These are phyloP conservation scores for Silybum marianum DNA, from an alignment of 129 eudicot species.

Conservation along the genomic window DNA sequence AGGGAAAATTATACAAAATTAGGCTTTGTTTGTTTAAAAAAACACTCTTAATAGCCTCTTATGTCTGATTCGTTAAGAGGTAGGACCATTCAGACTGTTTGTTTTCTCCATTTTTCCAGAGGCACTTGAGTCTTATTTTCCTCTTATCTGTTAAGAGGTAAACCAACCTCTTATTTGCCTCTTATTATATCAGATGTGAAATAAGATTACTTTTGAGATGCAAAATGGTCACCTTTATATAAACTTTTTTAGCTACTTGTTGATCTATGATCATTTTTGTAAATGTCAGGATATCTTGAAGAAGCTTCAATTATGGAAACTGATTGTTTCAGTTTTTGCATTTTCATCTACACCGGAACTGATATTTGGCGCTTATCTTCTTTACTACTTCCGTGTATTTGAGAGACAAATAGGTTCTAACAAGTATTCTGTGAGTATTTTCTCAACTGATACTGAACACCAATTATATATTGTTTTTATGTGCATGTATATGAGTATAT, in stretches of 20 bases:
- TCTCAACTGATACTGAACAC: not conserved
- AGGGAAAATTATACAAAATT: not conserved
- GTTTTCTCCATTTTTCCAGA: no score
- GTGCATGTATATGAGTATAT: no score
- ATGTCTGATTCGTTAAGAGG: no score
- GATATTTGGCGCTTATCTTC: constrained; percentile 82
- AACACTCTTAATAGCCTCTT: no score
- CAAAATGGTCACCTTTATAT: not conserved
- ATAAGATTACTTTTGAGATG: not conserved
- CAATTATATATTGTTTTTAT: not conserved
- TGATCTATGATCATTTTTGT: constrained; percentile 16
- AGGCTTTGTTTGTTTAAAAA: no score
- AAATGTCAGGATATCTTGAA: constrained; percentile 77
- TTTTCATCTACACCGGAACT: constrained; percentile 94
- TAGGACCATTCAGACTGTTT: no score
- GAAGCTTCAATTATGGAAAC: constrained; percentile 89
- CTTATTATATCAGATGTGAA: no score
- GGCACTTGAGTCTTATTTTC: no score
- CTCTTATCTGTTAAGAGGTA: no score
- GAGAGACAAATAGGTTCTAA: constrained; percentile 98
- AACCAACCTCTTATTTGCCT: no score
- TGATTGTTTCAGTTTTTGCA: constrained; percentile 75
- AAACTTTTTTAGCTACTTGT: constrained; percentile 17
- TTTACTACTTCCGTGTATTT: constrained; percentile 95
- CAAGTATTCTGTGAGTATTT: constrained; percentile 79